These are phyloP conservation scores for Pythium chondricola DNA, from an alignment of 352 stramenopile species.

Conservation along the genomic window DNA sequence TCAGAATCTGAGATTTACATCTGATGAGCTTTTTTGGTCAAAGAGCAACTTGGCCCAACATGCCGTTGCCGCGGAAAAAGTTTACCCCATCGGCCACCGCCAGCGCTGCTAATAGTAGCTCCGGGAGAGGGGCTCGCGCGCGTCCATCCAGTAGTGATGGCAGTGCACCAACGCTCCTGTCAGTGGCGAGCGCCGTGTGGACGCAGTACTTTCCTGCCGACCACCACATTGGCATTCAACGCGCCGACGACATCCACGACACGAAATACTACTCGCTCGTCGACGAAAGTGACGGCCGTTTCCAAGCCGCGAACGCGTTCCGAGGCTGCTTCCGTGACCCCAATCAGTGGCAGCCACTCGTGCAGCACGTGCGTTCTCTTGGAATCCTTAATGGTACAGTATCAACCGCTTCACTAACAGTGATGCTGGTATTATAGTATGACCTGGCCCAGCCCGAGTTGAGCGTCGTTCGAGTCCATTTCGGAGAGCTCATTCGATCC, in stretches of 20 bases:
- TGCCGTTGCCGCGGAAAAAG: too few species aligned
- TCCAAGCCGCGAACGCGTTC: conserved; percentile 26
- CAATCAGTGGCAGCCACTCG: conserved; percentile 20
- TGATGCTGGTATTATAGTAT: conserved; percentile 9
- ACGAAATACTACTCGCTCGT: conserved; percentile 22
- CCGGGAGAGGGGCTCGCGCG: too few species aligned
- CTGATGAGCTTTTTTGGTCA: too few species aligned
- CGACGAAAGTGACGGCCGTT: conserved; percentile 21
- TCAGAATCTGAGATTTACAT: too few species aligned
- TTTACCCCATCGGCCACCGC: too few species aligned
- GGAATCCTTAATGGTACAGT: not conserved
- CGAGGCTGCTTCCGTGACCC: conserved; percentile 22
- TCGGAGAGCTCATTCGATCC: conserved; percentile 22
- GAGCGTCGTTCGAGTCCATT: conserved; percentile 22
- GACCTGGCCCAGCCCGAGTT: conserved; percentile 24
- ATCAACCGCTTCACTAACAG: not conserved
- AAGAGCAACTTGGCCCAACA: too few species aligned
- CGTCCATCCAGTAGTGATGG: not conserved
- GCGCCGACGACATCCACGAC: conserved; percentile 15
- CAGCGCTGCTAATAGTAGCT: too few species aligned
- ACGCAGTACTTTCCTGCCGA: conserved; percentile 73
- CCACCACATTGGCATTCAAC: conserved; percentile 31
- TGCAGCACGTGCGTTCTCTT: conserved; percentile 18
- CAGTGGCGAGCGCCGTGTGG: conserved; percentile 61
- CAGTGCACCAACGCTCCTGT: conserved; percentile 5